Evolutionary conservation across 2,329 filamentous ascomycete species (phyloP).

Genomic region (Aspergillus viridinutans): DNA sequence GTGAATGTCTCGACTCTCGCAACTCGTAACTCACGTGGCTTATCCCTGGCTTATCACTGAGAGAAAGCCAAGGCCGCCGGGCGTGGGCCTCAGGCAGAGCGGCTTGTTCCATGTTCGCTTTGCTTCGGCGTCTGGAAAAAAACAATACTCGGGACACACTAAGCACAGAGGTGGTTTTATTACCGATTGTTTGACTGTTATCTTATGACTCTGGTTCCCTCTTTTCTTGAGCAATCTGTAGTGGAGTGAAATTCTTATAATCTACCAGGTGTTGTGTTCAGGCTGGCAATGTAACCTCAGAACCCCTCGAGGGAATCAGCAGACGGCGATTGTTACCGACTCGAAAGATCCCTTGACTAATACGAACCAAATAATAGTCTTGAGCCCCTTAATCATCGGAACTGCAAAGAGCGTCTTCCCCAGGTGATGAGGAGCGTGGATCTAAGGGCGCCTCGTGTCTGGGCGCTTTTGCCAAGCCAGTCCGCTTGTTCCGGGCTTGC

Average conservation of each 20-base stretch:
- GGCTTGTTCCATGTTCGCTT: neutral
- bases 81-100: neutral
- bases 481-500: neutral
- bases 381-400: slow-evolving; percentile 1
- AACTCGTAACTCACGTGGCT: neutral
- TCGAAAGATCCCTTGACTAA: slow-evolving; percentile 1
- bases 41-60: neutral
- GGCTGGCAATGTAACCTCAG: neutral
- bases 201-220: neutral
- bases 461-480: neutral
- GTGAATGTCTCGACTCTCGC: too few species aligned
- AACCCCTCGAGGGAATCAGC: neutral
- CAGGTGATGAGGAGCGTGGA: neutral
- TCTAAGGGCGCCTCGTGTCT: neutral
- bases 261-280: neutral
- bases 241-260: neutral
- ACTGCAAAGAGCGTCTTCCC: neutral
- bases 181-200: neutral
- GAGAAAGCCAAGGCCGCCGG: neutral
- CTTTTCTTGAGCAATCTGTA: neutral
- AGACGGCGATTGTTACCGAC: neutral
- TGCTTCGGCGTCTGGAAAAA: neutral
- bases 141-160: too few species aligned
- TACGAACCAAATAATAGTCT: neutral
- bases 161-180: neutral